Evolutionary conservation across 1,284 basidiomycete species (phyloP), one percentile per base, ranked within the genome.

Genomic region (Cutaneotrichosporon mucoides): DNA sequence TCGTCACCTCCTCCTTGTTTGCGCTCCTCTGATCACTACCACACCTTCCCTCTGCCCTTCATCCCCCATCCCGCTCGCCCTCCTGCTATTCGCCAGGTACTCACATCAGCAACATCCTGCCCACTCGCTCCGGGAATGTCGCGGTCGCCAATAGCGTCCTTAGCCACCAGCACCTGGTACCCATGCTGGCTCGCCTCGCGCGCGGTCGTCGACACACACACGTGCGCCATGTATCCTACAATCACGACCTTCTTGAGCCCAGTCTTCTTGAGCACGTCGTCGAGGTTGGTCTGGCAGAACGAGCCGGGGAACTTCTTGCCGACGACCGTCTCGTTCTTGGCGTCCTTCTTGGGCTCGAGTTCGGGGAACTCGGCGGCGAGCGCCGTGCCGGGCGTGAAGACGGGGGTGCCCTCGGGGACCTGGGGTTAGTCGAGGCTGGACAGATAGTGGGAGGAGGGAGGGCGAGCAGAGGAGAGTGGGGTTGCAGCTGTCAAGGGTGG

Each of bases 211-310:
- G 61, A 64, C 0, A 68, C 63, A 47, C 68, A 70, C 12, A 67
- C 64, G 56, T 68, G 68, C 16, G 67, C 66, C 68, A 68, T 68
- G 56, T 68, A 70, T 2, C 68, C 68, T 3, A 62, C 61, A 5
- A 64, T 38, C 6, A 68, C 63, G 33, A 70, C 35, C 57, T 64
- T 57, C 10, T 58, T 64, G 41, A 62, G 62, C 6, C 67, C 67
- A 16, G 56, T 53, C 56, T 57, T 56, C 13, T 62, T 35, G 53
- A 70, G 41, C 13, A 59, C 44, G n/a, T 59, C 63, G 11, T 65
- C 48, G 38, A 70, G 66, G 36, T 62, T 47, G 4, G 68, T 70
- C 16, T 44, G 67, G n/a, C 67, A 62, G 37, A 70, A 70, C 11
- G 63, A 62, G 9, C 68, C 67, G 3, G 68, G 67, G 50, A 57